Conservation (phyloP, 2,329 filamentous ascomycete genomes). For the Fusarium dimerum region DNA sequence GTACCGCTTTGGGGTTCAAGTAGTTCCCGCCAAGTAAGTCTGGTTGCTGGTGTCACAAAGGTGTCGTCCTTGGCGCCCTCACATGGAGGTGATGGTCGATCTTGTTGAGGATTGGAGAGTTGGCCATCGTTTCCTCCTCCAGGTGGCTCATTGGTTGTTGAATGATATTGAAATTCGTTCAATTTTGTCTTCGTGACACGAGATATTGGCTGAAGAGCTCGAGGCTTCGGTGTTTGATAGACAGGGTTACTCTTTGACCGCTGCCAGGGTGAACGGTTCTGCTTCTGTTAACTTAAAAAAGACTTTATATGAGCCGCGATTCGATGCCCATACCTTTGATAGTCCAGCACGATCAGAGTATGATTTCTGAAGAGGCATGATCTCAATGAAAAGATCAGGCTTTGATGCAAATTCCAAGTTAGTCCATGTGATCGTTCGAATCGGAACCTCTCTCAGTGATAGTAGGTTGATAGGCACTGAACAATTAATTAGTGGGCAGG, state of each 20-base stretch:
- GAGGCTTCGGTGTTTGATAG: constrained; percentile 37
- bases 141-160: constrained; percentile 17
- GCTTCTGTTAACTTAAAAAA: constrained; percentile 6
- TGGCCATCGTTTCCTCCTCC: constrained; percentile 3
- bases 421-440: constrained; percentile 14
- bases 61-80: constrained; percentile 25
- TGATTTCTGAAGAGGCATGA: constrained; percentile 45
- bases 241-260: constrained; percentile 55
- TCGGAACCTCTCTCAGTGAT: constrained; percentile 10
- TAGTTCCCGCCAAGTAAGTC: constrained; percentile 60
- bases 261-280: constrained; percentile 52
- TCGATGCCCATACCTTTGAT: constrained; percentile 32
- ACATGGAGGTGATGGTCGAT: constrained; percentile 7
- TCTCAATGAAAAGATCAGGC: constrained; percentile 15
- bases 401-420: constrained; percentile 15
- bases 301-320: constrained; percentile 2
- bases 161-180: constrained; percentile 53
- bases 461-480: not conserved
- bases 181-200: constrained; percentile 62
- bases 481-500: constrained; percentile 1
- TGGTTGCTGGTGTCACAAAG: constrained; percentile 49
- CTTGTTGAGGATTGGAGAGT: not conserved
- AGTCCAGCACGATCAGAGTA: constrained; percentile 39
- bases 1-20: constrained; percentile 45
- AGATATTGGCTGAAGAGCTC: constrained; percentile 52